Conservation (phyloP, 176 grass and related monocot species). For the Musa troglodytarum region DNA sequence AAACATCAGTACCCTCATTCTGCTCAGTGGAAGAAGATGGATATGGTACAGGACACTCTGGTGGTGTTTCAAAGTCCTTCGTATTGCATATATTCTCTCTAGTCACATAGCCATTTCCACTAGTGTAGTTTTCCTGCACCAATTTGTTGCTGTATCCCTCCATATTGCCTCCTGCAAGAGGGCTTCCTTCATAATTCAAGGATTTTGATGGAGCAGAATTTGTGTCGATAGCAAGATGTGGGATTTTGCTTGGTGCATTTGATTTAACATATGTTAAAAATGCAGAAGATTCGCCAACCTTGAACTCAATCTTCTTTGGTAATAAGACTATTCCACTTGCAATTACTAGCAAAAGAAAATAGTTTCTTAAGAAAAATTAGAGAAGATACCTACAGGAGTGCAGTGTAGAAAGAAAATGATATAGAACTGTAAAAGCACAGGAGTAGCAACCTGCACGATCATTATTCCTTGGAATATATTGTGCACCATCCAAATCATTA, state of each 20-base stretch:
- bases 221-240: conserved; percentile 34
- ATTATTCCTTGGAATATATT: conserved; percentile 1
- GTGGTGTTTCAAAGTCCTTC: conserved; percentile 31
- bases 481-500: conserved; percentile 16
- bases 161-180: conserved; percentile 18
- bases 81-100: conserved; percentile 27
- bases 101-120: conserved; percentile 22
- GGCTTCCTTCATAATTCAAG: conserved; percentile 22
- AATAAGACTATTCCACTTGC: conserved; percentile 44
- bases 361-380: conserved; percentile 14
- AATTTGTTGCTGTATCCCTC: conserved; percentile 22
- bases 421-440: background rate
- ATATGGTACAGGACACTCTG: conserved; percentile 36
- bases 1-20: conserved; percentile 44
- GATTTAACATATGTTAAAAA: conserved; percentile 87
- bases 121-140: conserved; percentile 17
- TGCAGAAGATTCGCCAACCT: conserved; percentile 69
- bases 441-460: conserved; percentile 37
- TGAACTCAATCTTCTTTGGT: conserved; percentile 70
- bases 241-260: conserved; percentile 32
- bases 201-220: conserved; percentile 28
- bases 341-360: conserved; percentile 40
- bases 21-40: conserved; percentile 54
- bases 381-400: conserved; percentile 13
- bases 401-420: background rate